phyloP scores from a whole-genome alignment of 495 filamentous ascomycete genomes.

The Oidiodendron maius region DNA sequence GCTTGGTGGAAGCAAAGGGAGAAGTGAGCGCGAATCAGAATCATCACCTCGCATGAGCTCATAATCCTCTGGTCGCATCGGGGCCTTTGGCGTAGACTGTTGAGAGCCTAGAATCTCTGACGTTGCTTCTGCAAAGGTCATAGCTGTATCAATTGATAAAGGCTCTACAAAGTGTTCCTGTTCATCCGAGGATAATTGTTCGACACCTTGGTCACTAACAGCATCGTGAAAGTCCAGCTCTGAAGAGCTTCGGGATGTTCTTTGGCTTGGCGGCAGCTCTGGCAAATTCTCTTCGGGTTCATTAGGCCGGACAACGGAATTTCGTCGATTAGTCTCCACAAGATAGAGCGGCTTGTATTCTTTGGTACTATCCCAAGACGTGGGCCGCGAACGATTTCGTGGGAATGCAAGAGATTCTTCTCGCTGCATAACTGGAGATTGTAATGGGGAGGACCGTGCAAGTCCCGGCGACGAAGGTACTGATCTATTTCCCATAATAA shows the following conservation, averaged over 20 bases:
- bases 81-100: slow-evolving; percentile 31
- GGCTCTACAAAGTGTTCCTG: slow-evolving; percentile 9
- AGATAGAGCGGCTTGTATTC: slow-evolving; percentile 45
- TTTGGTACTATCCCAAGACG: slow-evolving; percentile 41
- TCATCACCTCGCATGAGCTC: background rate
- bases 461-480: slow-evolving; percentile 35
- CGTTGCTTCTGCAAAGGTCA: slow-evolving; percentile 10
- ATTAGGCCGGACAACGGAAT: background rate
- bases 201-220: slow-evolving; percentile 12
- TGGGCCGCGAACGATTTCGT: slow-evolving; percentile 33
- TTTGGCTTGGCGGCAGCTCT: slow-evolving; percentile 29
- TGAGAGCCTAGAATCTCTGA: slow-evolving; percentile 25
- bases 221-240: slow-evolving; percentile 13
- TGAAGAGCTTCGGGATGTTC: slow-evolving; percentile 26
- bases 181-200: slow-evolving; percentile 3
- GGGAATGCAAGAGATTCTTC: slow-evolving; percentile 23
- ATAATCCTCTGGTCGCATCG: background rate
- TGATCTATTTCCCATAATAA: slow-evolving; percentile 37
- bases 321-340: slow-evolving; percentile 33
- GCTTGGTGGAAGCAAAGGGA: background rate
- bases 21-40: background rate
- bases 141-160: slow-evolving; percentile 25
- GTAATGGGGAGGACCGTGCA: slow-evolving; percentile 29
- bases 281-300: slow-evolving; percentile 16
- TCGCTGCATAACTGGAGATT: slow-evolving; percentile 26